A percentile compares a stretch with the other conserved stretches of the same genome.
These are phyloP conservation scores for Aspergillus sclerotiicarbonarius DNA, from an alignment of 495 filamentous ascomycete genomes.

Conservation along the genomic window DNA sequence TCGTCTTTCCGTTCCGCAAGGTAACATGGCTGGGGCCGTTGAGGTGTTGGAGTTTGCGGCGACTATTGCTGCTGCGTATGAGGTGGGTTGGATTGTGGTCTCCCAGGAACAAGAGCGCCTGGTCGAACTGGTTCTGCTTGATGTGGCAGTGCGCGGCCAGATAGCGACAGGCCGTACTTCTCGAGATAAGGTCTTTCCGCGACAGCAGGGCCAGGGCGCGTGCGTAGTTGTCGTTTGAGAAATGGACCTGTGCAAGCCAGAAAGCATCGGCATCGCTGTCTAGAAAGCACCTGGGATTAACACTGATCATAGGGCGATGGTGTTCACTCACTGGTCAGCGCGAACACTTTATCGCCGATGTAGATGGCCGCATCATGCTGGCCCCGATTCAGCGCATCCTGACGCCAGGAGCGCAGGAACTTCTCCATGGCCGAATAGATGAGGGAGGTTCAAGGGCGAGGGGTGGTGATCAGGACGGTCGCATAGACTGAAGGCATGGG, in stretches of 20 bases:
- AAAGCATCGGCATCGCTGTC: slow-evolving; percentile 89
- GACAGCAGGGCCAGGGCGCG: slow-evolving; percentile 81
- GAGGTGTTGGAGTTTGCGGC: slow-evolving; percentile 57
- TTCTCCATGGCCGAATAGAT: slow-evolving; percentile 66
- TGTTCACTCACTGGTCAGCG: slow-evolving; percentile 72
- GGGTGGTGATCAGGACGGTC: neutral
- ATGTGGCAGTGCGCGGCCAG: slow-evolving; percentile 91
- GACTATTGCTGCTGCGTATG: slow-evolving; percentile 63
- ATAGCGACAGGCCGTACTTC: slow-evolving; percentile 83
- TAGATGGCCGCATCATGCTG: slow-evolving; percentile 96
- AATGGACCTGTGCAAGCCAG: slow-evolving; percentile 92
- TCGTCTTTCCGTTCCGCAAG: slow-evolving; percentile 44
- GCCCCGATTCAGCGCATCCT: slow-evolving; percentile 88
- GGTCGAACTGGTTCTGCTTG: slow-evolving; percentile 82
- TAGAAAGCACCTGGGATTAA: slow-evolving; percentile 32
- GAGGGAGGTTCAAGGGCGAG: neutral
- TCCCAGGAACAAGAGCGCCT: slow-evolving; percentile 83
- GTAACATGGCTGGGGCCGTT: slow-evolving; percentile 51
- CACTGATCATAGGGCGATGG: neutral
- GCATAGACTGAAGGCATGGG: slow-evolving; percentile 6
- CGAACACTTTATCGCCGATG: slow-evolving; percentile 93
- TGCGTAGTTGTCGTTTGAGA: slow-evolving; percentile 88
- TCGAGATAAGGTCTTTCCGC: slow-evolving; percentile 78
- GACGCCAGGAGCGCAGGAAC: slow-evolving; percentile 86
- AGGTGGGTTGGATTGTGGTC: slow-evolving; percentile 91